Evolutionary conservation across 169 alveolate species (phyloP).

Genomic region (Eimeria maxima): DNA sequence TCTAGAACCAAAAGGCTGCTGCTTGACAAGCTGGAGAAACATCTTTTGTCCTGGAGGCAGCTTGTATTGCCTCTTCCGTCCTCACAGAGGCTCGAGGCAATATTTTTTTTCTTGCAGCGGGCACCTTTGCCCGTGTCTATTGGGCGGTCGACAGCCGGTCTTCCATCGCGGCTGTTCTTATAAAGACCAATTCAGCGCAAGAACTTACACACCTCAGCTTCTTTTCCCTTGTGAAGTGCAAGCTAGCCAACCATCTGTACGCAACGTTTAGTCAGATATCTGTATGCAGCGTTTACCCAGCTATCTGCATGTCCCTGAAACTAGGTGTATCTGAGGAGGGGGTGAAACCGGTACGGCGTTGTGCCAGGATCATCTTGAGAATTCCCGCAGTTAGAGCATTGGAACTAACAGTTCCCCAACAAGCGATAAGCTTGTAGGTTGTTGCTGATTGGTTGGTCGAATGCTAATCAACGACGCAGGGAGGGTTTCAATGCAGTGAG

Average conservation of each 20-base stretch:
- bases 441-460: neutral
- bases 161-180: neutral
- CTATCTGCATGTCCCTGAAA: neutral
- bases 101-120: neutral
- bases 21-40: constrained; percentile 19
- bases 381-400: neutral
- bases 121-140: neutral
- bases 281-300: neutral
- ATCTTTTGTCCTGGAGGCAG: neutral
- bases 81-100: neutral
- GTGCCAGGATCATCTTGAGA: neutral
- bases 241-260: neutral
- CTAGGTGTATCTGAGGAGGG: neutral
- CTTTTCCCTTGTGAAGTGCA: neutral
- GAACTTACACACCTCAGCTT: neutral
- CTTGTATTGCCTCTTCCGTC: neutral
- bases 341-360: neutral
- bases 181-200: neutral
- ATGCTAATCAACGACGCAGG: neutral
- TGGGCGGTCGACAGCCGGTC: neutral
- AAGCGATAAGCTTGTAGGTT: neutral
- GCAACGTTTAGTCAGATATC: neutral
- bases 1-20: neutral
- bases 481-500: neutral
- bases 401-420: neutral